Evolutionary conservation across 768 basidiomycete genomes (phyloP).

Genomic region (Lactarius pseudohatsudake): DNA sequence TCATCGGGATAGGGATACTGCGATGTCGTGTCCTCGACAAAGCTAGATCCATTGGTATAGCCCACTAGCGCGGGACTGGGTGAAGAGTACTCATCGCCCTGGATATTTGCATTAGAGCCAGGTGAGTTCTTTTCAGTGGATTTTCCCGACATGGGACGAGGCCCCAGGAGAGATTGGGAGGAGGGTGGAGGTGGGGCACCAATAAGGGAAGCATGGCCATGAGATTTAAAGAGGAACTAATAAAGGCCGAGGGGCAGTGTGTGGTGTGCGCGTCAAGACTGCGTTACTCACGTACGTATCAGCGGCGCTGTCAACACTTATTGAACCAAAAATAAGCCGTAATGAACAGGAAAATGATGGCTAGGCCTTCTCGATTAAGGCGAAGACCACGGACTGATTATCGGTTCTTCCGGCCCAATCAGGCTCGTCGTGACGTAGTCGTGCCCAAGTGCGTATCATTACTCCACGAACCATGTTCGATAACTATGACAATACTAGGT

Average conservation of each 20-base stretch:
- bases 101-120: not conserved
- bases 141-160: conserved; percentile 20
- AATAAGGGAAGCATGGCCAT: conserved; percentile 10
- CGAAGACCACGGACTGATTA: not conserved
- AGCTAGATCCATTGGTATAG: conserved; percentile 13
- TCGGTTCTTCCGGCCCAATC: not conserved
- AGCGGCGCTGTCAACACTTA: not conserved
- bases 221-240: not conserved
- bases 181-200: not conserved
- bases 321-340: not conserved
- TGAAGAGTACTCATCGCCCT: not conserved
- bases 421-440: conserved; percentile 4
- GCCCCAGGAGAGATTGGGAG: conserved; percentile 5
- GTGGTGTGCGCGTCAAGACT: not conserved
- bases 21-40: conserved; percentile 9
- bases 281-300: not conserved
- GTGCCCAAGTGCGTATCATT: conserved; percentile 2
- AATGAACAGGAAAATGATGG: not conserved
- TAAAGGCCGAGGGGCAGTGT: not conserved
- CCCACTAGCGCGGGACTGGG: not conserved
- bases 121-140: conserved; percentile 14
- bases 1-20: conserved; percentile 28
- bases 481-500: conserved; percentile 19
- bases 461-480: conserved; percentile 19
- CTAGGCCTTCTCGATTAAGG: not conserved